Percentiles rank a stretch among this genome's conserved stretches.
Evolutionary conservation across 148 eudicot genomes (phyloP).

Genomic region (Arctostaphylos glauca): DNA sequence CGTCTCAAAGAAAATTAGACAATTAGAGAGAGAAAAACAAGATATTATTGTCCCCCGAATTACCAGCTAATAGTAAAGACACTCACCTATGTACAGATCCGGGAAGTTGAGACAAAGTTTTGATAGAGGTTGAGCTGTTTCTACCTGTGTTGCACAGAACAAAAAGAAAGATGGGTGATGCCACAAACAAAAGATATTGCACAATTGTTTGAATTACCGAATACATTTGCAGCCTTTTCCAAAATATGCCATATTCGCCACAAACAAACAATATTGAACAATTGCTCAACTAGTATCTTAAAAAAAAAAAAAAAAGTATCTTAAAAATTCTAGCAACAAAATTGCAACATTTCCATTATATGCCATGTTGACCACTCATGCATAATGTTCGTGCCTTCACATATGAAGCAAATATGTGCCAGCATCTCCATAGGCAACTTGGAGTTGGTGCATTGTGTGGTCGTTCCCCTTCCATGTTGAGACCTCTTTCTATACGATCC

Average conservation of each 20-base stretch:
- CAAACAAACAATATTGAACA: background rate
- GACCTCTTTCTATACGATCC: background rate
- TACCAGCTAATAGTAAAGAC: background rate
- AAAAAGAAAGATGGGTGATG: background rate
- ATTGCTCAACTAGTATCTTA: background rate
- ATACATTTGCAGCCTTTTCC: background rate
- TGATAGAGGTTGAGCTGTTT: conserved; percentile 74
- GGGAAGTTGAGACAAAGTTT: conserved; percentile 63
- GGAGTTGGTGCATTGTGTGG: background rate
- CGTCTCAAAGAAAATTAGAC: conserved; percentile 9
- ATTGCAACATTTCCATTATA: background rate
- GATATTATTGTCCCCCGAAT: background rate
- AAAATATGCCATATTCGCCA: background rate
- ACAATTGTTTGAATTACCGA: background rate
- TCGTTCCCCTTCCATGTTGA: background rate
- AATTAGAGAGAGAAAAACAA: conserved; percentile 10
- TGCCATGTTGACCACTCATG: background rate
- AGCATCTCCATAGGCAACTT: too few relatives aligned
- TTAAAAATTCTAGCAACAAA: background rate
- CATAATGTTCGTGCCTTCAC: background rate
- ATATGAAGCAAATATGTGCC: background rate
- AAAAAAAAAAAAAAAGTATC: background rate
- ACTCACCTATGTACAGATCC: conserved; percentile 74
- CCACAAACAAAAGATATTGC: background rate
- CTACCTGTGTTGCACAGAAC: conserved; percentile 51